A percentile compares a stretch with the other conserved stretches of the same genome.
phyloP scores from a whole-genome alignment of 176 grass and related monocot species.

The Triticum monococcum region DNA sequence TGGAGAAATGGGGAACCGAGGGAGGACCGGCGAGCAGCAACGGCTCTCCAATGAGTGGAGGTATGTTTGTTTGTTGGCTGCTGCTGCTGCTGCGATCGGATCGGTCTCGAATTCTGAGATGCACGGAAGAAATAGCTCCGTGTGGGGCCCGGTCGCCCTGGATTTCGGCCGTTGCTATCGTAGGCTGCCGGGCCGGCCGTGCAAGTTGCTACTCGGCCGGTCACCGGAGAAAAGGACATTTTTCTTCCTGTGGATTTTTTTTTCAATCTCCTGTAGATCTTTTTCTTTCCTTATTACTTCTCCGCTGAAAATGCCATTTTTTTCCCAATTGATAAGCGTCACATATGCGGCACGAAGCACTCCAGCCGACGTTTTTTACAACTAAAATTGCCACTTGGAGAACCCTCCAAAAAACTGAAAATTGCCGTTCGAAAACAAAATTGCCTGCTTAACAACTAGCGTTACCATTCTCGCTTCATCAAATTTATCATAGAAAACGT shows the following conservation, averaged over 20 bases:
- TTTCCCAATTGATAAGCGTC: no score
- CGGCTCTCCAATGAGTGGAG: neutral
- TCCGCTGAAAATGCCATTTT: no score
- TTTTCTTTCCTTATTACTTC: no score
- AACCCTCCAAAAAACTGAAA: no score
- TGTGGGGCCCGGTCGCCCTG: neutral
- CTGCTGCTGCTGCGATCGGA: neutral
- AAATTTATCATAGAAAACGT: no score
- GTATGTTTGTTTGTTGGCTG: neutral
- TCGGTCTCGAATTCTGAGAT: neutral
- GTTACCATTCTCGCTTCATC: no score
- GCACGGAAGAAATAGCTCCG: neutral
- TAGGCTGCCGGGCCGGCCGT: neutral
- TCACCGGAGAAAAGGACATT: neutral
- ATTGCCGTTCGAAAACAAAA: no score
- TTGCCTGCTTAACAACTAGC: no score
- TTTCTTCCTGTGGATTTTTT: neutral
- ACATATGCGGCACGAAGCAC: no score
- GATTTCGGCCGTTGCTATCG: neutral
- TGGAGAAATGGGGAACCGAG: slow-evolving; percentile 3
- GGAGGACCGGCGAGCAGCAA: neutral
- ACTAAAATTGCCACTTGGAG: no score
- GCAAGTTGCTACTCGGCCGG: neutral
- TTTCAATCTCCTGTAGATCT: neutral
- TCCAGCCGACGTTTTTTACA: no score